Evolutionary conservation across 2,329 filamentous ascomycete species (phyloP), one percentile per base, ranked within the genome.

Genomic region (Aspergillus latus): DNA sequence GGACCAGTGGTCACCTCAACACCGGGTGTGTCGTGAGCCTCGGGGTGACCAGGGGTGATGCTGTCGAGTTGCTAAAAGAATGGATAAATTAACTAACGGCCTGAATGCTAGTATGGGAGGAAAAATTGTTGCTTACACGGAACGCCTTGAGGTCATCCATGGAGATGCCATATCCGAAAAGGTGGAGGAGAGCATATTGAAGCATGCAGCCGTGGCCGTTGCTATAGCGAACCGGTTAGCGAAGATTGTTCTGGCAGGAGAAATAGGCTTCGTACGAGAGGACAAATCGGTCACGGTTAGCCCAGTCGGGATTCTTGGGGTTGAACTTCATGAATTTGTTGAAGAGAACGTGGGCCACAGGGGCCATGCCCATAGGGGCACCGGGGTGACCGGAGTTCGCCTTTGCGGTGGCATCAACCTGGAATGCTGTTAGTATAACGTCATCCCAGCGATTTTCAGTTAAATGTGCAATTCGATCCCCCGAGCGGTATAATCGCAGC

Each of bases 241-340:
- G 58, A 55, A 42, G 11, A 52, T 44, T 47, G 51, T n/a, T 3
- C 28, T n/a, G 30, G 16, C 15, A 15, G 5, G 15, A 34, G 28
- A 43, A 1, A 21, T 11, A 15, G n/a, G 26, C 21, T 11, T 43
- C 92, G 85, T 85, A 97, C 92, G 94, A 99, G 76, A 99, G 92
- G 62, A 99, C 92, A 74, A 99, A 99, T 77, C 94, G 89, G 80
- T 99, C 94, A 73, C 94, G 88, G 86, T 97, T 97, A 70, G 94
- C 72, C 92, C 92, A 99, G 65, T 91, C 84, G 69, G 94, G 90
- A 86, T 96, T 97, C 88, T 97, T 95, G 71, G 94, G 94, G 88
- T 97, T 99, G 86, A 97, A 99, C 77, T 81, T 95, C 91, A 99
- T 91, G 84, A 97, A 95, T 79, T 94, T 95, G 86, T 96, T 96